phyloP scores from a whole-genome alignment of 2,329 filamentous ascomycete species.

The Fusarium pseudocircinatum region DNA sequence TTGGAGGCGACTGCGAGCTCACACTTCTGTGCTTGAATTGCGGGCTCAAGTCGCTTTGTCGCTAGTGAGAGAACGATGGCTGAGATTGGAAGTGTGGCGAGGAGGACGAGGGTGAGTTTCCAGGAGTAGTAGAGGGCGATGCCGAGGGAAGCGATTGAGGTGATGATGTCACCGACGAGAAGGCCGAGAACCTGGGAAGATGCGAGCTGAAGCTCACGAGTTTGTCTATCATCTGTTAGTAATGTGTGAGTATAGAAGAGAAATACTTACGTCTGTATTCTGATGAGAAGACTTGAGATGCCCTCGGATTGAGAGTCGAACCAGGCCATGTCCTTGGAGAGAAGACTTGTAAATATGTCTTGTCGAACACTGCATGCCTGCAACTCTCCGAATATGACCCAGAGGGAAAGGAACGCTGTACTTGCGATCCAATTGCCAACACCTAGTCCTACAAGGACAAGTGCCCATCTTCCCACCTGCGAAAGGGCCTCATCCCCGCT shows the following conservation, averaged over 20 bases:
- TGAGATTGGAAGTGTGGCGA: conserved; percentile 77
- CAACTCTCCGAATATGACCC: conserved; percentile 82
- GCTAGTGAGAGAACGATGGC: conserved; percentile 67
- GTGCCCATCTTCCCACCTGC: conserved; percentile 67
- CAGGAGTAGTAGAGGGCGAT: conserved; percentile 84
- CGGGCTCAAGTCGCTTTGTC: conserved; percentile 68
- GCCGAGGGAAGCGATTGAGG: conserved; percentile 70
- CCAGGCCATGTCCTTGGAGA: conserved; percentile 82
- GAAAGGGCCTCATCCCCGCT: conserved; percentile 61
- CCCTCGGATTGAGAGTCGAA: conserved; percentile 80
- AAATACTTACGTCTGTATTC: conserved; percentile 74
- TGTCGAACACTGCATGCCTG: conserved; percentile 75
- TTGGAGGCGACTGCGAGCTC: conserved; percentile 78
- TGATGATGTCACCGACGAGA: conserved; percentile 70
- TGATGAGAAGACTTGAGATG: conserved; percentile 74
- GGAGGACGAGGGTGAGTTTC: conserved; percentile 82
- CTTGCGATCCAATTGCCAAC: conserved; percentile 73
- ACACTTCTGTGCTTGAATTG: conserved; percentile 74
- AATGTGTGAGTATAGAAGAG: fast-evolving
- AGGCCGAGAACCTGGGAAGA: conserved; percentile 83
- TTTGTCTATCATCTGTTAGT: conserved; percentile 66
- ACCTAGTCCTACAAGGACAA: conserved; percentile 72
- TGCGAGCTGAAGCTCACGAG: conserved; percentile 81
- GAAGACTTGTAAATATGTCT: conserved; percentile 71
- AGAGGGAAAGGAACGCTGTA: conserved; percentile 72